Base-by-base conservation (phyloP, 176 grass and related monocot genomes). In the Olyra latifolia region DNA sequence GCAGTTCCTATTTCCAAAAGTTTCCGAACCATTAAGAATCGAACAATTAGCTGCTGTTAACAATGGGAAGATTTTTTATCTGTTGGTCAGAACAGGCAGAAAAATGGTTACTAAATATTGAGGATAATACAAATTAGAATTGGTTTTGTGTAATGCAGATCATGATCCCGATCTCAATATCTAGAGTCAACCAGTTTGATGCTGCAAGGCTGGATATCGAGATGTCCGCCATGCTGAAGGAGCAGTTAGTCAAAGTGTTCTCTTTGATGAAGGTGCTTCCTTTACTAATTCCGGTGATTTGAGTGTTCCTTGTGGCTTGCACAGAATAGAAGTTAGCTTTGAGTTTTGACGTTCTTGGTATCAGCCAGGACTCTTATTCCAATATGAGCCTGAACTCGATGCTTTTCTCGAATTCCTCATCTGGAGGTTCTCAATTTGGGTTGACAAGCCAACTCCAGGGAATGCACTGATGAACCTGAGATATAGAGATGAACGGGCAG, bases 351-450 rank as follows among this genome's bases (percentile, higher is more conserved):
- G 10, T 53, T 7, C 20, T 97, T 89, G 43, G 73, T 80, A 83
- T 86, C 86, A 98, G 95, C 92, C 95, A 78, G 95, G 95, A 80
- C 75, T 98, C 82, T 83, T 98, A 39, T 95, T 95, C 82, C 95
- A 98, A 87, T 98, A 98, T 72, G 95, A 98, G 66, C 92, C 92
- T 49, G 92, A 98, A 69, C 88, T 98, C 16, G 95, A 98, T 87
- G 92, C 95, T 70, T 98, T 98, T 79, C 88, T 98, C 2, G 92
- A 98, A 83, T 95, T 95, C 71, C 92, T 98, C 65, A 93, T 98
- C 50, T 98, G 95, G 95, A 95, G 90, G 83, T 98, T 98, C 86
- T 98, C 95, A 8, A 95, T 98, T 84, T 98, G 95, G 95, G 92
- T 95, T 44, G 95, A 98, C 72, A 98, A 95, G 75, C 88, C 95